Base-by-base conservation (phyloP, 78 protist genomes). In the Tieghemostelium lacteum region DNA sequence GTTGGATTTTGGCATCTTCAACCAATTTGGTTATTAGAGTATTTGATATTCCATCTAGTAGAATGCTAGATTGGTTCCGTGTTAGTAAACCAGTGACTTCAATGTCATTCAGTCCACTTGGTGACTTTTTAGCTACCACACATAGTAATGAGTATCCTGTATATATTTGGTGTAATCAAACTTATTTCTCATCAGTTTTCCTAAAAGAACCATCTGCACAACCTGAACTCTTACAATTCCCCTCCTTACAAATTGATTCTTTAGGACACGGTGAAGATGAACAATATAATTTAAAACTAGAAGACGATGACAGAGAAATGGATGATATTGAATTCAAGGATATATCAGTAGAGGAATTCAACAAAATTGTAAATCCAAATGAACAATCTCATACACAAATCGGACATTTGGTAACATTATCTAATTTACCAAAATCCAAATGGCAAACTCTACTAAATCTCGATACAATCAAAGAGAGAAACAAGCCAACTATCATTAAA, bases 21-120 rank as follows among this genome's bases (percentile, higher is more conserved):
- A 22, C 60, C 1, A 73, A 28, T 36, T 93, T 92, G 33, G 33
- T 60, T 24, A 1, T 94, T 6, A 76, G 94, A 12, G 54, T 73
- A 28, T 85, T 77, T 31, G 94, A 94, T 75, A 52, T 94, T 16
- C 92, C 96, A 33, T 33, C 94, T 6, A 85, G 77, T 33, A 63
- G 40, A 31, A n/a, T 88, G 55, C 24, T 94, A n/a, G 96, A 94
- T 85, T 76, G 87, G 94, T 86, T 94, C 87, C 20, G 20, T 29
- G 29, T 54, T 24, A 75, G 40, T 33, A 52, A 50, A 34, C 80
- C 92, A 10, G 85, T 78, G 5, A 78, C 92, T 4, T 62, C 91
- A 19, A 2, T 94, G 26, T 1, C 71, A 7, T 89, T 88, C 75
- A 26, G 69, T 2, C 92, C 94, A 24, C 22, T 37, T 19, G 92